phyloP scores from a whole-genome alignment of 495 filamentous ascomycete genomes.

The Penicillium canescens region DNA sequence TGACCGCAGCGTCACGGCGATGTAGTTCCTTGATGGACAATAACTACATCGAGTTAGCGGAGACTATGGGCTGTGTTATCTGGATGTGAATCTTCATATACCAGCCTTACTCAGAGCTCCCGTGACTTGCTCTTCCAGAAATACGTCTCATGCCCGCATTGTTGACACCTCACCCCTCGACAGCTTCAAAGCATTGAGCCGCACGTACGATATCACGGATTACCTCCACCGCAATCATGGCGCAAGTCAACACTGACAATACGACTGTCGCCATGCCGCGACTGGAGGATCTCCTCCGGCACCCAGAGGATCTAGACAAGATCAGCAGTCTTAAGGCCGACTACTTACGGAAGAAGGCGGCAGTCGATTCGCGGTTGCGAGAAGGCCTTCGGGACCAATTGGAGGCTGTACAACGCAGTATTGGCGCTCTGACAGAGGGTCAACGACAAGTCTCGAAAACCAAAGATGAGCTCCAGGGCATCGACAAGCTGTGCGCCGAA shows the following conservation, averaged over 20 bases:
- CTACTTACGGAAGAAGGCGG: constrained; percentile 90
- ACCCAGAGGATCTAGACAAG: constrained; percentile 91
- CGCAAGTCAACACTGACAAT: constrained; percentile 35
- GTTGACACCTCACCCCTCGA: constrained; percentile 7
- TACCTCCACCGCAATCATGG: constrained; percentile 31
- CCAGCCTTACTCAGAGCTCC: background rate
- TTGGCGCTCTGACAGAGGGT: constrained; percentile 80
- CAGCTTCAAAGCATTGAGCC: constrained; percentile 10
- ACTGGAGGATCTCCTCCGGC: constrained; percentile 57
- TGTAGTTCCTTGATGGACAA: background rate
- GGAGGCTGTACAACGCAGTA: constrained; percentile 87
- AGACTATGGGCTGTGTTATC: background rate
- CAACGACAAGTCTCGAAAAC: constrained; percentile 85
- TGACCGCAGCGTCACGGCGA: constrained; percentile 13
- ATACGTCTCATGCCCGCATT: background rate
- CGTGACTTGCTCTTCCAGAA: background rate
- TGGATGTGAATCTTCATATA: constrained; percentile 5
- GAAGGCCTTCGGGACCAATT: constrained; percentile 86
- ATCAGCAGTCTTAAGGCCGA: constrained; percentile 86
- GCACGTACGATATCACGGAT: background rate
- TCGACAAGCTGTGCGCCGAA: constrained; percentile 95
- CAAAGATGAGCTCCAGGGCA: constrained; percentile 97
- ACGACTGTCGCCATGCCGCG: constrained; percentile 46
- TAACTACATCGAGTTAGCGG: background rate
- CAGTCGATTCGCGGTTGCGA: constrained; percentile 85